These are phyloP conservation scores for Alternaria dauci DNA, from an alignment of 2,329 filamentous ascomycete species.

Conservation along the genomic window DNA sequence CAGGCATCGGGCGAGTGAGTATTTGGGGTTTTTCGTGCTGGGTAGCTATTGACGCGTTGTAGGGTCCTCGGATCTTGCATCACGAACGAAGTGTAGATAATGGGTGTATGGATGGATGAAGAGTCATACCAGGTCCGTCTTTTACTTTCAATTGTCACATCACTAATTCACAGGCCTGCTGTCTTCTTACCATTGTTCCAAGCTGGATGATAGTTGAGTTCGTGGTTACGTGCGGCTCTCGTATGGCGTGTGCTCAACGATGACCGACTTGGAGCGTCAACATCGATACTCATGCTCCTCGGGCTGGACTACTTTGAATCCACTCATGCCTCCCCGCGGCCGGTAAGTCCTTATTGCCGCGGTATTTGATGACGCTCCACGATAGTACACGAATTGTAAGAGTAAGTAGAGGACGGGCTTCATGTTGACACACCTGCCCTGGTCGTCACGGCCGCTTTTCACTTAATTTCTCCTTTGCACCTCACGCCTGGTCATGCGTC, in stretches of 20 bases:
- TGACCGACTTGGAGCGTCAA: neutral
- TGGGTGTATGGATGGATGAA: constrained; percentile 13
- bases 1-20: constrained; percentile 23
- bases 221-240: neutral
- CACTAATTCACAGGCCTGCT: constrained; percentile 12
- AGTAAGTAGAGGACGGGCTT: neutral
- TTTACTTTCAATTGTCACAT: constrained; percentile 7
- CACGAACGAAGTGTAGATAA: constrained; percentile 20
- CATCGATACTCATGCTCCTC: neutral
- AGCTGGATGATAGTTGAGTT: neutral
- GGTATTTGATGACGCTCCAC: constrained; percentile 7
- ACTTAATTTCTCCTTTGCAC: neutral
- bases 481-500: constrained; percentile 2
- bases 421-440: neutral
- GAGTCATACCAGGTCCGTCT: constrained; percentile 16
- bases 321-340: constrained; percentile 5
- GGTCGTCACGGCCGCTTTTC: neutral
- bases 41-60: constrained; percentile 29
- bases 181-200: neutral
- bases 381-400: neutral
- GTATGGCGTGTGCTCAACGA: constrained; percentile 1
- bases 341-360: constrained; percentile 8
- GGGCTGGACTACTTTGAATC: constrained; percentile 1
- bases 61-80: constrained; percentile 34
- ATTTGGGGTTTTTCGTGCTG: constrained; percentile 12